Percentiles rank a stretch among this genome's conserved stretches.
Evolutionary conservation across 2,329 filamentous ascomycete species (phyloP).

Genomic region (Trichophyton schoenleinii): DNA sequence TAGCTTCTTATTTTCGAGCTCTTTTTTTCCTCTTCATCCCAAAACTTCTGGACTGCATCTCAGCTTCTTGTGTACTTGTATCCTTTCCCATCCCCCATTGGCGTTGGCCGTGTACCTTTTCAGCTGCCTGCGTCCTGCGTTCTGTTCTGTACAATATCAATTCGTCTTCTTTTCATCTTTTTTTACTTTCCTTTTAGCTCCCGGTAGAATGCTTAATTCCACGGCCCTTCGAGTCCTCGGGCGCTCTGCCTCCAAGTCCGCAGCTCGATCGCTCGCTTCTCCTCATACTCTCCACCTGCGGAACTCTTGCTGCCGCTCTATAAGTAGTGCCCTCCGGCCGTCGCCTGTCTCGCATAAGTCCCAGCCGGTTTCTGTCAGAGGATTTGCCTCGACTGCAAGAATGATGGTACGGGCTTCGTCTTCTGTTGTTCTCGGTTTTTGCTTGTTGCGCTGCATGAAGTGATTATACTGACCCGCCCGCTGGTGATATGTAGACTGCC

Average conservation of each 20-base stretch:
- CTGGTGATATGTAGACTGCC: constrained; percentile 8
- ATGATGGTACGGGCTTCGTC: neutral
- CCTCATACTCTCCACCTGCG: neutral
- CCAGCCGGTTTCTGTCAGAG: neutral
- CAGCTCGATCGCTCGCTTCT: constrained; percentile 2
- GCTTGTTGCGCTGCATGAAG: neutral
- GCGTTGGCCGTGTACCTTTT: neutral
- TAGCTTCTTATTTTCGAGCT: neutral
- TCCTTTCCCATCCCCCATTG: neutral
- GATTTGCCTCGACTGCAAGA: neutral
- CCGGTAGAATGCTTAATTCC: constrained; percentile 6
- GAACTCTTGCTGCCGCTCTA: neutral
- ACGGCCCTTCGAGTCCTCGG: neutral
- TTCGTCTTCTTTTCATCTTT: neutral
- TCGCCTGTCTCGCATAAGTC: neutral
- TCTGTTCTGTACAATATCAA: constrained; percentile 2
- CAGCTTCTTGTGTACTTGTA: constrained; percentile 1
- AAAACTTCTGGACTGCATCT: neutral
- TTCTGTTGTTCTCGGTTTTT: neutral
- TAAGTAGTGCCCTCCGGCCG: constrained; percentile 2
- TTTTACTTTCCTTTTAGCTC: neutral
- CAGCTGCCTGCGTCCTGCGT: neutral
- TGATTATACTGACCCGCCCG: constrained; percentile 1
- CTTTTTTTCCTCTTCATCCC: neutral
- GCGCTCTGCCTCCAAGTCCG: neutral